Conservation (phyloP, 495 filamentous ascomycete genomes). For the Aspergillus baeticus region DNA sequence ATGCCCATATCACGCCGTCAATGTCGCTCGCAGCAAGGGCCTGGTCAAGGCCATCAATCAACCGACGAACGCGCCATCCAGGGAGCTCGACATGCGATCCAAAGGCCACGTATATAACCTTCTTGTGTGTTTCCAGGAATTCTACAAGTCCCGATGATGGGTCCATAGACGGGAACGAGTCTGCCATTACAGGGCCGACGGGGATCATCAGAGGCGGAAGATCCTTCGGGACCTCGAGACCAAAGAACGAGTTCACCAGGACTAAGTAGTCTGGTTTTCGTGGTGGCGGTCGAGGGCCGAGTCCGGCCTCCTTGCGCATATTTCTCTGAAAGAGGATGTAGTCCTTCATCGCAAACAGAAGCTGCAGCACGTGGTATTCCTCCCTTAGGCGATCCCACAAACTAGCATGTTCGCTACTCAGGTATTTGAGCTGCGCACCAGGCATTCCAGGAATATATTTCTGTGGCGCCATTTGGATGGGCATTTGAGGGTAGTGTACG, state of each 20-base stretch:
- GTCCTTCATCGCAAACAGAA: slow-evolving; percentile 22
- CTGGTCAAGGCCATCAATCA: slow-evolving; percentile 24
- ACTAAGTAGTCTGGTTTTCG: slow-evolving; percentile 39
- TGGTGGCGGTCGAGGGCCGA: slow-evolving; percentile 20
- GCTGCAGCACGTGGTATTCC: slow-evolving; percentile 23
- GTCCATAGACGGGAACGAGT: slow-evolving; percentile 26
- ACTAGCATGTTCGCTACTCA: slow-evolving; percentile 34
- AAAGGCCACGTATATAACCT: slow-evolving; percentile 35
- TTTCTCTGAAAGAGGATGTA: slow-evolving; percentile 23
- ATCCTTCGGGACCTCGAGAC: slow-evolving; percentile 38
- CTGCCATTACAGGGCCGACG: slow-evolving; percentile 35
- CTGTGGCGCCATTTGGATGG: slow-evolving; percentile 30
- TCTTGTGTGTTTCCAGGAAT: slow-evolving; percentile 23
- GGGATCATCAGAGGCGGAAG: slow-evolving; percentile 31
- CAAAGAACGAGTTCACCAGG: slow-evolving; percentile 42
- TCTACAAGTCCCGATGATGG: not conserved
- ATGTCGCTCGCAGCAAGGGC: slow-evolving; percentile 25
- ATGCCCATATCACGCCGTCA: slow-evolving; percentile 40
- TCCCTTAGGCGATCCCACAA: slow-evolving; percentile 31
- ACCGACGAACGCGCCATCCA: slow-evolving; percentile 19
- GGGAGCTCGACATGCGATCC: slow-evolving; percentile 38
- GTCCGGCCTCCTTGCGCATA: slow-evolving; percentile 31
- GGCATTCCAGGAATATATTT: slow-evolving; percentile 39
- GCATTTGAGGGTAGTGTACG: slow-evolving; percentile 38
- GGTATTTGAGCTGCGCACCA: slow-evolving; percentile 31